Conservation (phyloP, 2,329 filamentous ascomycete species). For the Endoconidiophora laricicola region DNA sequence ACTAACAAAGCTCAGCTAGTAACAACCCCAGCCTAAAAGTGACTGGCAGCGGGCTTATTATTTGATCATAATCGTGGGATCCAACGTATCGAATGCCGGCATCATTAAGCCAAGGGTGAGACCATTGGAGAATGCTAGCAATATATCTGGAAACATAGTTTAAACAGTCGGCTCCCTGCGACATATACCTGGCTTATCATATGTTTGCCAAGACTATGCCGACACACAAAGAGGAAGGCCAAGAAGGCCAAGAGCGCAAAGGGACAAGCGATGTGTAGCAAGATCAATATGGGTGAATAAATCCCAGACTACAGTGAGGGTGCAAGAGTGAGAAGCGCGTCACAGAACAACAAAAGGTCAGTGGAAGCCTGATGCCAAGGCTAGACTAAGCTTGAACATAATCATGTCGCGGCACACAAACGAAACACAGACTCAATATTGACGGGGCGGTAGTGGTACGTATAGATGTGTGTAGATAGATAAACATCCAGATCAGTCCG, state of each 20-base stretch:
- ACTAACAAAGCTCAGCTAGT: background rate
- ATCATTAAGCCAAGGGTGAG: background rate
- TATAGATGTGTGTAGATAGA: background rate
- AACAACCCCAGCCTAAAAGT: background rate
- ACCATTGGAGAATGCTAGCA: slow-evolving; percentile 2
- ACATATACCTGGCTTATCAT: background rate
- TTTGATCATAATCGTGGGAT: background rate
- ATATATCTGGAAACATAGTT: slow-evolving; percentile 3
- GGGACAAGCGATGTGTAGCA: background rate
- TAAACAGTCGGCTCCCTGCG: slow-evolving; percentile 2
- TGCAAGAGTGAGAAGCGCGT: too few species aligned
- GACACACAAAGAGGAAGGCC: background rate
- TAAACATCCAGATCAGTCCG: too few species aligned
- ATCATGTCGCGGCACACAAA: too few species aligned
- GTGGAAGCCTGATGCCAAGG: too few species aligned
- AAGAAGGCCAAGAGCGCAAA: too few species aligned
- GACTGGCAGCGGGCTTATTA: background rate
- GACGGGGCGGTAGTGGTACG: background rate
- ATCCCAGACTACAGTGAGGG: background rate
- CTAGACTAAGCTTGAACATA: too few species aligned
- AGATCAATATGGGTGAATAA: background rate
- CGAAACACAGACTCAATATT: background rate
- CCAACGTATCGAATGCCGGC: background rate
- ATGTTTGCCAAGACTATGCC: background rate
- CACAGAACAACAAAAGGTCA: too few species aligned